A percentile compares a stretch with the other conserved stretches of the same genome.
Evolutionary conservation across 345 rosid species (phyloP).

Genomic region (Citrus australasica): DNA sequence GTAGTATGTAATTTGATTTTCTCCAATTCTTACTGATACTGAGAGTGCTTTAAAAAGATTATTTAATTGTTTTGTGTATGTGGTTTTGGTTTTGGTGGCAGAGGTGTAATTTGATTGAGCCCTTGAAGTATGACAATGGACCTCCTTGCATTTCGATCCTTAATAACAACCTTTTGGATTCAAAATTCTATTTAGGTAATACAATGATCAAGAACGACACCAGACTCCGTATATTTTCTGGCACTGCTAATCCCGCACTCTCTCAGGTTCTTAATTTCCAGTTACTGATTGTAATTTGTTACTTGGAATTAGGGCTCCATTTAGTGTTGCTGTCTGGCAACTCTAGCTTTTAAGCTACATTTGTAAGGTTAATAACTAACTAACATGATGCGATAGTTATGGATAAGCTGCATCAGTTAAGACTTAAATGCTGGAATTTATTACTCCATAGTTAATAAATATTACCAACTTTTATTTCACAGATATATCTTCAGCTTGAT

Average conservation of each 20-base stretch:
- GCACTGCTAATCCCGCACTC: slow-evolving; percentile 90
- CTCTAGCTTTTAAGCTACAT: background rate
- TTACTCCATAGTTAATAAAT: too few species aligned
- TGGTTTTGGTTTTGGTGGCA: slow-evolving; percentile 2
- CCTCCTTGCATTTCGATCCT: slow-evolving; percentile 42
- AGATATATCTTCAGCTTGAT: too few species aligned
- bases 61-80: background rate
- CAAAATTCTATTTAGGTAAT: slow-evolving; percentile 32
- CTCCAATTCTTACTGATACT: background rate
- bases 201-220: slow-evolving; percentile 45
- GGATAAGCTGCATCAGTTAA: too few species aligned
- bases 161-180: slow-evolving; percentile 31
- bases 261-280: slow-evolving; percentile 52
- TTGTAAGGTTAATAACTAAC: too few species aligned
- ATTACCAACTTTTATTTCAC: too few species aligned
- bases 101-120: slow-evolving; percentile 70
- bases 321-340: background rate
- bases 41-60: background rate
- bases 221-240: slow-evolving; percentile 81
- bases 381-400: too few species aligned
- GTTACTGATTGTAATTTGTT: background rate
- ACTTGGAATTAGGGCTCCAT: background rate
- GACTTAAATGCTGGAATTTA: too few species aligned
- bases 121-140: slow-evolving; percentile 52
- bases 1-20: slow-evolving; percentile 22